Percentiles rank a stretch among this genome's conserved stretches.
Conservation (phyloP, 148 eudicot species). For the Spergularia marina region DNA sequence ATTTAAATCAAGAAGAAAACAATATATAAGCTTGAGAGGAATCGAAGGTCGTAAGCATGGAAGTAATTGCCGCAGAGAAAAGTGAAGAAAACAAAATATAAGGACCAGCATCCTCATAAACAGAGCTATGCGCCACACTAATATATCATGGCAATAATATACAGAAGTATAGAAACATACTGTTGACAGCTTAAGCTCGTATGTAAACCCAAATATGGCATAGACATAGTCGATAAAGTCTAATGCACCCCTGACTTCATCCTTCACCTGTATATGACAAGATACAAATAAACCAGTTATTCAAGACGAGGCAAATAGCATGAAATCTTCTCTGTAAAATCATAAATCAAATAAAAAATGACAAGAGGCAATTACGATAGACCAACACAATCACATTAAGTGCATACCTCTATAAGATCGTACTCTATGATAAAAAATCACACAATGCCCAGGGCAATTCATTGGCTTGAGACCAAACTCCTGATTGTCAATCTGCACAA, state of each 20-base stretch:
- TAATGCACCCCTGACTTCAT: constrained; percentile 76
- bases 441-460: constrained; percentile 98
- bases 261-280: constrained; percentile 66
- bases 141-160: constrained; percentile 10
- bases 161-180: constrained; percentile 38
- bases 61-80: no score
- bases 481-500: constrained; percentile 68
- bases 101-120: no score
- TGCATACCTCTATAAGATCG: constrained; percentile 90
- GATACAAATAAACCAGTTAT: constrained; percentile 5
- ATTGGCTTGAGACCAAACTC: constrained; percentile 92
- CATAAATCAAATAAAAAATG: constrained; percentile 15
- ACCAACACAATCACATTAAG: background rate
- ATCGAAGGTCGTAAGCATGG: no score
- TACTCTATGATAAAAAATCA: constrained; percentile 93
- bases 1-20: no score
- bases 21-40: no score
- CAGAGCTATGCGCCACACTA: no score
- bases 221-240: constrained; percentile 72
- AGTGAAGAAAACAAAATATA: no score
- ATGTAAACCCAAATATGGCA: constrained; percentile 79
- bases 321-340: background rate
- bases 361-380: no score
- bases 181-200: constrained; percentile 90
- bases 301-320: background rate